Conservation (phyloP, 2,329 filamentous ascomycete genomes). For the Raffaelea ambrosiae region DNA sequence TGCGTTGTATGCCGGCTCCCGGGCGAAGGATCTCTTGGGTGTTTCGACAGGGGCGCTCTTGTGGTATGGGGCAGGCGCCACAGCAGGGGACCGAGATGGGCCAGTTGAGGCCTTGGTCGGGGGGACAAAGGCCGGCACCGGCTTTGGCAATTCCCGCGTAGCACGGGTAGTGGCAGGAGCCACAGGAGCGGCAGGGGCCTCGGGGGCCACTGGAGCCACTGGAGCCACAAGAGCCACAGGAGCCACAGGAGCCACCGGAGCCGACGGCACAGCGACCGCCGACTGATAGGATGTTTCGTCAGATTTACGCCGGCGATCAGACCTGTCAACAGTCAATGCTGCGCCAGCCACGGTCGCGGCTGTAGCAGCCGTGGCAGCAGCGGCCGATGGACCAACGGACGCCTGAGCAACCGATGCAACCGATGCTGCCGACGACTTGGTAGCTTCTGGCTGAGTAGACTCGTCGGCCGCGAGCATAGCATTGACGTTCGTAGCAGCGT, state of each 20-base stretch:
- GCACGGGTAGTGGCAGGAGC: no score
- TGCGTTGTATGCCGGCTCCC: slow-evolving; percentile 32
- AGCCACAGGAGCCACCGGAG: neutral
- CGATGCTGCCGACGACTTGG: neutral
- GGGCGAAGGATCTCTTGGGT: neutral
- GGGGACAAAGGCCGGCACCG: neutral
- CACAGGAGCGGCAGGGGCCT: neutral
- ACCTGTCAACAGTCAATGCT: no score
- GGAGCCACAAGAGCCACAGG: neutral
- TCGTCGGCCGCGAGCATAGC: slow-evolving; percentile 36
- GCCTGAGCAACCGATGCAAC: neutral
- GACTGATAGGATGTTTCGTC: neutral
- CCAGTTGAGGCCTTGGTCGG: neutral
- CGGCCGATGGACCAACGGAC: neutral
- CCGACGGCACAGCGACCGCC: neutral
- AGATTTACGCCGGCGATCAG: no score
- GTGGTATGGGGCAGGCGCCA: neutral
- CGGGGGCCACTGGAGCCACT: neutral
- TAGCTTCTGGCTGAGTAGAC: neutral
- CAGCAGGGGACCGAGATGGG: neutral
- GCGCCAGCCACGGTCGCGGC: no score
- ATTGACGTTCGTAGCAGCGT: slow-evolving; percentile 41
- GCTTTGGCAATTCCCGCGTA: no score
- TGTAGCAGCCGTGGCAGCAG: slow-evolving; percentile 13
- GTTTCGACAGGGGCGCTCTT: no score